These are phyloP conservation scores for Fusarium sacchari DNA, from an alignment of 2,329 filamentous ascomycete species.

Conservation along the genomic window DNA sequence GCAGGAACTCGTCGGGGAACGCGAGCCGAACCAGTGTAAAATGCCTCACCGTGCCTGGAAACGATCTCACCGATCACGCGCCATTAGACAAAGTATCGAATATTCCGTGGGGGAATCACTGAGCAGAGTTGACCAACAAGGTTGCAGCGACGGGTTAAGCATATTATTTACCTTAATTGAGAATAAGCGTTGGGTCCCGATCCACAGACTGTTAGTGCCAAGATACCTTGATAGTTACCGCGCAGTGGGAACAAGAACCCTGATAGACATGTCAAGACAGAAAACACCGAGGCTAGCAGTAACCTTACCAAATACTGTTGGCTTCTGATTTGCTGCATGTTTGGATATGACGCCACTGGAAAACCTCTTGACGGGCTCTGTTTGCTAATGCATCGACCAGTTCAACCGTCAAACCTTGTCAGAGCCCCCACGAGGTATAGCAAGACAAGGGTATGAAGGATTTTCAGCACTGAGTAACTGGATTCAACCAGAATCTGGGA, in stretches of 20 bases:
- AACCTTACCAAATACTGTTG: neutral
- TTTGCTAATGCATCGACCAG: neutral
- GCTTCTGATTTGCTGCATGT: slow-evolving; percentile 14
- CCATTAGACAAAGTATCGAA: neutral
- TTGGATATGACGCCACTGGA: slow-evolving; percentile 1
- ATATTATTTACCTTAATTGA: slow-evolving; percentile 41
- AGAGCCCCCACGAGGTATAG: slow-evolving; percentile 12
- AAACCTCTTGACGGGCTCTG: neutral
- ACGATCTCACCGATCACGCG: neutral
- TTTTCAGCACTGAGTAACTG: neutral
- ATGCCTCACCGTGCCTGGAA: slow-evolving; percentile 17
- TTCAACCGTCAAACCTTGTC: neutral
- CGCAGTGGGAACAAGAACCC: slow-evolving; percentile 38
- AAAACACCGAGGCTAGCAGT: neutral
- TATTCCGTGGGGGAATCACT: no score
- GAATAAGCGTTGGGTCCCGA: neutral
- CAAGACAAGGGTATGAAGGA: neutral
- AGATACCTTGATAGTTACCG: slow-evolving; percentile 41
- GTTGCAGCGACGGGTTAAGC: slow-evolving; percentile 34
- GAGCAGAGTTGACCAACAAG: neutral
- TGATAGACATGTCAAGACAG: slow-evolving; percentile 32
- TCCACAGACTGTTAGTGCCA: neutral
- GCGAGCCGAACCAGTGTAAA: neutral
- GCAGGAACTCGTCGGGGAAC: neutral
- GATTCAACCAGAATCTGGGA: neutral